Evolutionary conservation across 2,329 filamentous ascomycete species (phyloP).

Genomic region (Diplocarpon rosae): DNA sequence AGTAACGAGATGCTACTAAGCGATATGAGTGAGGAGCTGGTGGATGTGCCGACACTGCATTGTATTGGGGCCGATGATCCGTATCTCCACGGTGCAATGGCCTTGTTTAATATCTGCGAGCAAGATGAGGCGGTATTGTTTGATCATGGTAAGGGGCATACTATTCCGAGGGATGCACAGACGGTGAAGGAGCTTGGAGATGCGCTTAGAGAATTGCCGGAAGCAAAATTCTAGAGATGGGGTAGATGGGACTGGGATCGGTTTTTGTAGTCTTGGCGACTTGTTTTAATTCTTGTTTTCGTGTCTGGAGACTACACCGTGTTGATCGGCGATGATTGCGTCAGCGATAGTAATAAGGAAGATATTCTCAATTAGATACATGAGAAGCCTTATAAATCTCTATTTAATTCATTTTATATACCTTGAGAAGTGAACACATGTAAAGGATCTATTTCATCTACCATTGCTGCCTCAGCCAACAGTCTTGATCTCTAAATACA

Average conservation of each 20-base stretch:
- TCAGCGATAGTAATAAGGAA: too few species aligned
- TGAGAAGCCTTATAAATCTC: too few species aligned
- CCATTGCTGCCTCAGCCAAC: too few species aligned
- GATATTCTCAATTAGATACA: too few species aligned
- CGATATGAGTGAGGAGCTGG: constrained; percentile 37
- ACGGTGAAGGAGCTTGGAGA: constrained; percentile 27
- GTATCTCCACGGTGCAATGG: constrained; percentile 49
- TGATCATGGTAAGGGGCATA: constrained; percentile 55
- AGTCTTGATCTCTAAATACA: too few species aligned
- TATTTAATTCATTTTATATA: too few species aligned
- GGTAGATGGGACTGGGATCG: neutral
- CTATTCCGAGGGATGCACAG: constrained; percentile 40
- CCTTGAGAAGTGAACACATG: too few species aligned
- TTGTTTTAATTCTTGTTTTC: too few species aligned
- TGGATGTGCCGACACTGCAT: constrained; percentile 42
- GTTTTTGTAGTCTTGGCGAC: neutral
- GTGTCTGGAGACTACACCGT: too few species aligned
- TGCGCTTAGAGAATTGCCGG: constrained; percentile 8
- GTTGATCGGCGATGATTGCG: too few species aligned
- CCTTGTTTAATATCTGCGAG: constrained; percentile 51
- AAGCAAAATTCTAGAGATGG: constrained; percentile 3
- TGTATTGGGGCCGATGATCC: constrained; percentile 46
- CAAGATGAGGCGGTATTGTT: constrained; percentile 49
- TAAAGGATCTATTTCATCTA: too few species aligned
- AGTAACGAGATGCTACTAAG: constrained; percentile 35